Conservation (phyloP, 768 basidiomycete species). For the Antrodiella citrinella region DNA sequence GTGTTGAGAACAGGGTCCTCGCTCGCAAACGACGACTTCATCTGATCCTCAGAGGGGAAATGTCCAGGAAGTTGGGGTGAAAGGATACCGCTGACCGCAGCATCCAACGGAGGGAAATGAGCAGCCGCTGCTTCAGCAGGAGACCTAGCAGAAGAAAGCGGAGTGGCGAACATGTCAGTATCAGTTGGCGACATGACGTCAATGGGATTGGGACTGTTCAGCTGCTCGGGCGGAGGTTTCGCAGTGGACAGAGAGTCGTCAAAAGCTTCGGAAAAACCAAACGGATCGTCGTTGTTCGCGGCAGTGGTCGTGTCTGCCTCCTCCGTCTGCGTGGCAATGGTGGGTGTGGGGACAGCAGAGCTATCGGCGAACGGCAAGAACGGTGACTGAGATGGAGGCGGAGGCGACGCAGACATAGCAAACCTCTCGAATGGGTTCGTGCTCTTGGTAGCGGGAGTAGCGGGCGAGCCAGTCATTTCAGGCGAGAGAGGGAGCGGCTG, state of each 20-base stretch:
- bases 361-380: slow-evolving; percentile 43
- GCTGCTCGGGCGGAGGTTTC: background rate
- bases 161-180: slow-evolving; percentile 43
- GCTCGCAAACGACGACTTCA: slow-evolving; percentile 11
- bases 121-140: background rate
- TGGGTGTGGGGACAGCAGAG: slow-evolving; percentile 30
- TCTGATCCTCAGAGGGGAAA: slow-evolving; percentile 3
- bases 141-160: slow-evolving; percentile 36
- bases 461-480: slow-evolving; percentile 29
- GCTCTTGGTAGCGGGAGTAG: slow-evolving; percentile 56
- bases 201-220: slow-evolving; percentile 2
- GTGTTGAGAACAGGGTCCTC: slow-evolving; percentile 45
- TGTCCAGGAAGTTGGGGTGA: slow-evolving; percentile 3
- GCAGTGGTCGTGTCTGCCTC: slow-evolving; percentile 11
- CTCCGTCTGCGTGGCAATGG: slow-evolving; percentile 18
- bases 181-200: slow-evolving; percentile 19
- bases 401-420: slow-evolving; percentile 33
- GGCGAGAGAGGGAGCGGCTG: slow-evolving; percentile 71
- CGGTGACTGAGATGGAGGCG: slow-evolving; percentile 48
- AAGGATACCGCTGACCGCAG: background rate
- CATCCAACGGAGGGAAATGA: slow-evolving; percentile 9
- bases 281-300: slow-evolving; percentile 35
- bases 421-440: slow-evolving; percentile 90
- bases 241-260: slow-evolving; percentile 13
- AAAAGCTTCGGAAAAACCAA: slow-evolving; percentile 35